These are phyloP conservation scores for Pichia sp. DNA, from an alignment of 1,139 yeast genomes.

Conservation along the genomic window DNA sequence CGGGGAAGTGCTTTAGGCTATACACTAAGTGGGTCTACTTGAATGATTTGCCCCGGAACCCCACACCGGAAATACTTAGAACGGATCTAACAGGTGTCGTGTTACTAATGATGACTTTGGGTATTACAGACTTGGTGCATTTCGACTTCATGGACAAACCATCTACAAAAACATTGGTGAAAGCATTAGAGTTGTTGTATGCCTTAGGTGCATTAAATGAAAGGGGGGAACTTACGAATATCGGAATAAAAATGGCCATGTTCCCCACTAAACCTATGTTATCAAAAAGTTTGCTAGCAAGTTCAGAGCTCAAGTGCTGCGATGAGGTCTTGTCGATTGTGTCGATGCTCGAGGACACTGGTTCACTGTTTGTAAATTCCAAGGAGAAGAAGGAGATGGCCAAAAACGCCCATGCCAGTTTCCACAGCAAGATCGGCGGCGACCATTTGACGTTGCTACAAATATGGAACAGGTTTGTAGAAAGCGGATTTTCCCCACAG, in stretches of 20 bases:
- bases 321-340: constrained; percentile 66
- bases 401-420: constrained; percentile 9
- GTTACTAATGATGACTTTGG: constrained; percentile 68
- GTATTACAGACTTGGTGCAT: constrained; percentile 72
- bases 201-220: constrained; percentile 84
- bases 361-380: constrained; percentile 67
- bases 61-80: constrained; percentile 85
- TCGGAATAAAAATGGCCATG: constrained; percentile 85
- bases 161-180: constrained; percentile 62
- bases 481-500: constrained; percentile 60
- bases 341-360: constrained; percentile 80
- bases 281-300: constrained; percentile 66
- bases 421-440: constrained; percentile 43
- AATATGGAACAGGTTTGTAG: constrained; percentile 74
- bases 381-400: constrained; percentile 59
- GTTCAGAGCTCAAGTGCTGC: constrained; percentile 56
- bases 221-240: constrained; percentile 67
- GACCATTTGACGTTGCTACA: constrained; percentile 77
- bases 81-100: constrained; percentile 77
- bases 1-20: constrained; percentile 88
- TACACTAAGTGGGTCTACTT: constrained; percentile 84
- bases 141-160: constrained; percentile 92
- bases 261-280: constrained; percentile 91
- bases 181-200: constrained; percentile 74
- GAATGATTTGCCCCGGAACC: constrained; percentile 71